A percentile compares a stretch with the other conserved stretches of the same genome.
Evolutionary conservation across 1,284 basidiomycete genomes (phyloP).

Genomic region (Trichosporon faecale): DNA sequence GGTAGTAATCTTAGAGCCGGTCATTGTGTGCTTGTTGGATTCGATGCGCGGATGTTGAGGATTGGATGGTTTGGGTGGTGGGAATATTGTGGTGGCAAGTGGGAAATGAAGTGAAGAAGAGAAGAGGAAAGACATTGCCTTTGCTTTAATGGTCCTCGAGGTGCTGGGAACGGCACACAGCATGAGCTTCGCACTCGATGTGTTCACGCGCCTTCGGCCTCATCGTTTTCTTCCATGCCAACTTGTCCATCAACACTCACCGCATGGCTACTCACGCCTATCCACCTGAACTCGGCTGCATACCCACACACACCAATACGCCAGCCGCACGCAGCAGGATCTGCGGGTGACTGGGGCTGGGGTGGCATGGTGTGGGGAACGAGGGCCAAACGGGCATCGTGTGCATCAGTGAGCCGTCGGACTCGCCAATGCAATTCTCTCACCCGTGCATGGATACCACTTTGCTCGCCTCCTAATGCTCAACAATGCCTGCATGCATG

Average conservation of each 20-base stretch:
- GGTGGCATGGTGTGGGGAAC: too few relatives aligned
- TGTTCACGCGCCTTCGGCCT: not conserved
- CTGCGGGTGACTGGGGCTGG: too few relatives aligned
- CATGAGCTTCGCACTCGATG: not conserved
- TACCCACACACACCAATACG: too few relatives aligned
- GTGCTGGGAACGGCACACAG: not conserved
- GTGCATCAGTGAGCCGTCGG: too few relatives aligned
- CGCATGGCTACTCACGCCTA: not conserved
- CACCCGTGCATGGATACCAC: too few relatives aligned
- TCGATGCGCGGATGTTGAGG: not conserved
- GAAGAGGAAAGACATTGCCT: not conserved
- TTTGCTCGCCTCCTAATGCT: too few relatives aligned
- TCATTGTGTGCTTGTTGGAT: not conserved
- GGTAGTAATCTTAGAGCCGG: not conserved
- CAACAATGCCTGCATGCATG: not conserved
- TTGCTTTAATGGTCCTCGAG: not conserved
- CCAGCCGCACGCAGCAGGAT: too few relatives aligned
- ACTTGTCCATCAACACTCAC: not conserved
- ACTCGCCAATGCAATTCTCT: too few relatives aligned
- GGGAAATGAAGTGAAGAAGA: not conserved
- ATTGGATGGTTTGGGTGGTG: not conserved
- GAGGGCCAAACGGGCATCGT: too few relatives aligned
- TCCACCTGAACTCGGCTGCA: too few relatives aligned
- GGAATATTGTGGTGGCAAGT: not conserved
- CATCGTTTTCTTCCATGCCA: not conserved